Evolutionary conservation across 2,329 filamentous ascomycete genomes (phyloP), one percentile per base, ranked within the genome.

Genomic region (Talaromyces verruculosus): DNA sequence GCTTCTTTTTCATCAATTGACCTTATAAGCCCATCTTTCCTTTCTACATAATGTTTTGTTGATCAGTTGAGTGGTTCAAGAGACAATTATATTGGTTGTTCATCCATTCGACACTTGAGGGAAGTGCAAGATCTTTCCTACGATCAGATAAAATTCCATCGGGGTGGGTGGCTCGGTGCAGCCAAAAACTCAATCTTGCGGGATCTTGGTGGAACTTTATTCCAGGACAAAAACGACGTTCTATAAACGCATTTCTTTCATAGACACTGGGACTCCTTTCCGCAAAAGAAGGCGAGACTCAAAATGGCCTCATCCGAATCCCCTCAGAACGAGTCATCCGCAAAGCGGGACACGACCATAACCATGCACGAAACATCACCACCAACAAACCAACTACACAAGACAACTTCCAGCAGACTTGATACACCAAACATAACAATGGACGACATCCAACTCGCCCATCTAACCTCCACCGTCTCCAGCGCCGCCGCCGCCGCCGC

Each of bases 401-500:
- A 22, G n/a, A 22, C 53, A 37, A 8, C 19, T 1, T 33, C 49
- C n/a, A 47, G 8, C 17, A 61, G 28, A 45, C n/a, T 13, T 13
- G 58, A 61, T 13, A 35, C 41, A 10, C 28, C 59, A 17, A 58
- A 25, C 13, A 35, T 35, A 1, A 33, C 41, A 30, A 45, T 51
- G 41, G 53, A 66, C 19, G 61, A 66, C 6, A 62, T 66, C 22
- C 65, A 63, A 51, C 55, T 66, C 41, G 61, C 68, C 13, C 64
- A 74, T 67, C 45, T 75, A 17, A 70, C 67, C 2, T 39, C 77
- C 33, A 74, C 73, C 64, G 57, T 76, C 17, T 72, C 69, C 57
- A 51, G 39, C n/a, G 51, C 49, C 1, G 49, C 39, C 57, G 69
- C 72, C 8, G 53, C 53, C 10, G 53, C 55, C 5, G 53, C 53